Percentiles rank a stretch among this genome's conserved stretches.
These are phyloP conservation scores for Thelonectria discophora DNA, from an alignment of 2,329 filamentous ascomycete genomes.

Conservation along the genomic window DNA sequence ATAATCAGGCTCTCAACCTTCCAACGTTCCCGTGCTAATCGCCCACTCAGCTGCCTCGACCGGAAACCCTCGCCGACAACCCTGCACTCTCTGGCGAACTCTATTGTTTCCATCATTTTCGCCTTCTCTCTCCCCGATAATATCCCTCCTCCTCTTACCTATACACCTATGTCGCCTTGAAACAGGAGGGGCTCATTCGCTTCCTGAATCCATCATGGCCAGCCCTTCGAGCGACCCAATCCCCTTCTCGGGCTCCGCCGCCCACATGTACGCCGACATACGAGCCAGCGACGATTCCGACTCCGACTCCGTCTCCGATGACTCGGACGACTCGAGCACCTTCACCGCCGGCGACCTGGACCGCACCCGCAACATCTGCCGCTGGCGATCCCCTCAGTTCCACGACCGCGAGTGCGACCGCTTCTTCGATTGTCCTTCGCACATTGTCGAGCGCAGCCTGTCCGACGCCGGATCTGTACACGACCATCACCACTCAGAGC, in stretches of 20 bases:
- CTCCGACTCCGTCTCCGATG: slow-evolving; percentile 38
- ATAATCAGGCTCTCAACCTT: slow-evolving; percentile 33
- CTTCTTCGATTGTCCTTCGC: slow-evolving; percentile 60
- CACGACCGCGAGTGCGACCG: slow-evolving; percentile 56
- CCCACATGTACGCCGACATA: slow-evolving; percentile 26
- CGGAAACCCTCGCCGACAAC: slow-evolving; percentile 18
- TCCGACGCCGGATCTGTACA: slow-evolving; percentile 39
- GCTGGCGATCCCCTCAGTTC: slow-evolving; percentile 50
- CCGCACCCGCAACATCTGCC: slow-evolving; percentile 42
- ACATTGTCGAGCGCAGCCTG: slow-evolving; percentile 51
- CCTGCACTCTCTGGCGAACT: slow-evolving; percentile 20
- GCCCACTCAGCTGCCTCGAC: slow-evolving; percentile 30
- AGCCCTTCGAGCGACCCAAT: slow-evolving; percentile 36
- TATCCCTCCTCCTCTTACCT: slow-evolving; percentile 2
- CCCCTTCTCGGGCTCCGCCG: slow-evolving; percentile 30
- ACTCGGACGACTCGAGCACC: slow-evolving; percentile 48
- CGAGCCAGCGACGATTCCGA: slow-evolving; percentile 21
- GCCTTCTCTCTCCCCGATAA: background rate
- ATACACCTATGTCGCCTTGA: slow-evolving; percentile 27
- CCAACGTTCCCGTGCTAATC: slow-evolving; percentile 34
- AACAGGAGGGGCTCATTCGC: slow-evolving; percentile 13
- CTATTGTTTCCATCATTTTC: background rate
- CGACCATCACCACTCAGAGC: slow-evolving; percentile 38
- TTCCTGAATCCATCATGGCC: slow-evolving; percentile 36
- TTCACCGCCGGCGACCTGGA: slow-evolving; percentile 48